A percentile compares a stretch with the other conserved stretches of the same genome.
phyloP scores from a whole-genome alignment of 2,329 filamentous ascomycete species.

The Rachicladosporium sp. region DNA sequence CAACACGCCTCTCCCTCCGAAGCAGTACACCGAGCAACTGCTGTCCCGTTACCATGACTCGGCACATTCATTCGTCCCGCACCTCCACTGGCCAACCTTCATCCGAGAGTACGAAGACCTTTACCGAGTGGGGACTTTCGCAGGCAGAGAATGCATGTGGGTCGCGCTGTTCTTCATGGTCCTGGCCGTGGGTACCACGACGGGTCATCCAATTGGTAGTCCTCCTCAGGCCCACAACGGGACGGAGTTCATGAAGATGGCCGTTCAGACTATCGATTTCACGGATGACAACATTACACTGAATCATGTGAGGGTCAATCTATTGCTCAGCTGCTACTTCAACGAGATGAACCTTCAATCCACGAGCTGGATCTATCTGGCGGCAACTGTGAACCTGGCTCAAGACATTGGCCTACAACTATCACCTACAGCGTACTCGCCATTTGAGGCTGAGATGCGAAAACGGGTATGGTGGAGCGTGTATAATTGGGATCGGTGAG shows the following conservation, averaged over 20 bases:
- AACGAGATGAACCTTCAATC: constrained; percentile 79
- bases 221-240: constrained; percentile 44
- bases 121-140: constrained; percentile 53
- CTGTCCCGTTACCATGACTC: constrained; percentile 64
- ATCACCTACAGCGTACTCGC: constrained; percentile 60
- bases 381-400: constrained; percentile 62
- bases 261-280: constrained; percentile 59
- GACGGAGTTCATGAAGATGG: constrained; percentile 57
- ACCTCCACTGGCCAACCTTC: constrained; percentile 81
- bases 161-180: constrained; percentile 71
- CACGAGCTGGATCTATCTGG: constrained; percentile 76
- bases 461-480: constrained; percentile 87
- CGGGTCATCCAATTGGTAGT: constrained; percentile 45
- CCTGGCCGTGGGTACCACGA: constrained; percentile 70
- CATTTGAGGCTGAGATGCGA: constrained; percentile 74
- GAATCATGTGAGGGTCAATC: constrained; percentile 59
- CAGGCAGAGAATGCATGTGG: constrained; percentile 55
- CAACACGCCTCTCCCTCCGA: constrained; percentile 49
- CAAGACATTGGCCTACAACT: constrained; percentile 75
- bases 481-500: constrained; percentile 72
- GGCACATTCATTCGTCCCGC: constrained; percentile 68
- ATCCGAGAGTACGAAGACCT: constrained; percentile 62
- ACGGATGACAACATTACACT: constrained; percentile 70
- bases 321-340: constrained; percentile 67
- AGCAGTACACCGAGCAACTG: constrained; percentile 56